Evolutionary conservation across 2,329 filamentous ascomycete species (phyloP), one percentile per base, ranked within the genome.

Genomic region (Diaporthe longicolla): DNA sequence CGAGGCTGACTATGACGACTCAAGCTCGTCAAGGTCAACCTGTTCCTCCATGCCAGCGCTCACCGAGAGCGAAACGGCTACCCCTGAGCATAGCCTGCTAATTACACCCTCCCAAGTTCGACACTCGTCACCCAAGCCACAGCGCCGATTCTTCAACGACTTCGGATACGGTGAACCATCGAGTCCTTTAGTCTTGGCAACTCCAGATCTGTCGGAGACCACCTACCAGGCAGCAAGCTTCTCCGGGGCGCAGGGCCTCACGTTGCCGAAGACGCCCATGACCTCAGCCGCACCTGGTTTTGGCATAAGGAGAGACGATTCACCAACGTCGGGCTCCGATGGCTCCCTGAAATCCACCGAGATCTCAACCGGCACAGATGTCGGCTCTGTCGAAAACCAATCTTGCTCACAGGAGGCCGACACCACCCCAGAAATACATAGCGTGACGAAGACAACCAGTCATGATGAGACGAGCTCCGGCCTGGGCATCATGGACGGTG

Each of bases 1-100:
- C n/a, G 66, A 65, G 40, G 63, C n/a, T 43, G 74, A 74, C 5
- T 48, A 54, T 24, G 71, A 73, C 17, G 48, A 71, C 21, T 63
- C 57, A 5, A 71, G 57, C n/a, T 71, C 70, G 26, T 72, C 74
- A 24, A 72, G 45, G 52, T 79, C 78, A 9, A 79, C 79, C 1
- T 76, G 78, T 24, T 81, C 81, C 4, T 81, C 81, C 4, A 81
- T 81, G 19, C 82, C 82, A 21, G 80, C 76, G 1, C 74, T 82
- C 29, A 82, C 80, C 73, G 77, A 75, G n/a, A 80, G 80, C 29
- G 76, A 73, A 5, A 77, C 77, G 11, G 77, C 79, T 0, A 82
- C 82, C 5, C 80, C 80, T 45, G 75, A 78, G n/a, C 74, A 78
- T 57, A 82, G 80, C 74, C 24, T 81, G 26, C 65, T 80, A 24